Percentiles rank a stretch among this genome's conserved stretches.
These are phyloP conservation scores for Medicago lupulina DNA, from an alignment of 306 rosid species.

Conservation along the genomic window DNA sequence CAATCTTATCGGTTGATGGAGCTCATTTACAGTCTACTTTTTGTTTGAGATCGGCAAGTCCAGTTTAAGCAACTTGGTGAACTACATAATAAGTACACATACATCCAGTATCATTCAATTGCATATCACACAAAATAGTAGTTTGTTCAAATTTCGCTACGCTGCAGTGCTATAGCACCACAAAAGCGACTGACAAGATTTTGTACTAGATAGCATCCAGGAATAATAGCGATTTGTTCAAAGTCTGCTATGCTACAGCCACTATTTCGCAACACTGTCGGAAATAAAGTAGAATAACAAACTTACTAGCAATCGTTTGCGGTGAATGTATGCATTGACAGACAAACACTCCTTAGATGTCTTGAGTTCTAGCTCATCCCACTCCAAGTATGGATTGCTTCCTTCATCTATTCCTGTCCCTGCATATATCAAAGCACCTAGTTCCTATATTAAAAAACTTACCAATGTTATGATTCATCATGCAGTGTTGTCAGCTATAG, in stretches of 20 bases:
- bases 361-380: constrained; percentile 94
- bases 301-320: neutral
- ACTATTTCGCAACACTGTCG: too few species aligned
- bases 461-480: constrained; percentile 23
- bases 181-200: too few species aligned
- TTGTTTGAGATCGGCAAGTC: constrained; percentile 55
- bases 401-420: constrained; percentile 98
- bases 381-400: constrained; percentile 78
- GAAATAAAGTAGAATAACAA: neutral
- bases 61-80: constrained; percentile 84
- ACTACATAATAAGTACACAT: constrained; percentile 52
- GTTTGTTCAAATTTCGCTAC: too few species aligned
- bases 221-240: too few species aligned
- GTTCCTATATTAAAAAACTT: constrained; percentile 56
- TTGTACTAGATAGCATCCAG: too few species aligned
- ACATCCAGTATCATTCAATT: neutral
- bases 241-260: too few species aligned
- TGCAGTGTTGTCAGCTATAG: too few species aligned
- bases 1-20: constrained; percentile 48
- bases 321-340: neutral
- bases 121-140: neutral
- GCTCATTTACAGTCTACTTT: constrained; percentile 52
- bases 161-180: too few species aligned
- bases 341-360: constrained; percentile 79
- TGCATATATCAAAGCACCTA: constrained; percentile 82